Evolutionary conservation across 2,329 filamentous ascomycete genomes (phyloP).

Genomic region (Intubia oerlemansii): DNA sequence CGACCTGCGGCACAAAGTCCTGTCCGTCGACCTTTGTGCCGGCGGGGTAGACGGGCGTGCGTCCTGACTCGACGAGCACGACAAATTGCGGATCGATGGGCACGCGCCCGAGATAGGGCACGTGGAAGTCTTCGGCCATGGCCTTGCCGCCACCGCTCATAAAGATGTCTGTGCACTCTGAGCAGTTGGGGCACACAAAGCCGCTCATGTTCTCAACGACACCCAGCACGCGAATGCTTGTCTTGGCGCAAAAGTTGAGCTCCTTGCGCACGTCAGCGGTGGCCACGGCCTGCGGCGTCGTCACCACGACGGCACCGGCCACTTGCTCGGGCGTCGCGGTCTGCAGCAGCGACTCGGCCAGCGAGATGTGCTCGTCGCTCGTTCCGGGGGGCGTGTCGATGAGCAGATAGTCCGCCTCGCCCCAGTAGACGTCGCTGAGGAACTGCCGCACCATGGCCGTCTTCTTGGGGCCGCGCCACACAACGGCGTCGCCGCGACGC

Average conservation of each 20-base stretch:
- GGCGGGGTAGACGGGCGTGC: conserved; percentile 42
- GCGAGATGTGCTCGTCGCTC: conserved; percentile 88
- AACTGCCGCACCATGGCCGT: conserved; percentile 98
- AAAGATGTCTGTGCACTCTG: conserved; percentile 85
- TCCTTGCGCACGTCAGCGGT: conserved; percentile 90
- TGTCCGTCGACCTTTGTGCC: conserved; percentile 41
- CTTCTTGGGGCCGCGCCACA: conserved; percentile 96
- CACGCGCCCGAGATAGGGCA: conserved; percentile 67
- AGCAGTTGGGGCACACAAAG: conserved; percentile 61
- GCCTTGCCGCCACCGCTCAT: conserved; percentile 72
- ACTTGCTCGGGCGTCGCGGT: conserved; percentile 45
- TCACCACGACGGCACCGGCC: conserved; percentile 79
- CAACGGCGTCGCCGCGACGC: conserved; percentile 70
- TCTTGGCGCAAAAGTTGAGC: conserved; percentile 81
- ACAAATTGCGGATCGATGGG: conserved; percentile 91
- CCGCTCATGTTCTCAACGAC: conserved; percentile 96
- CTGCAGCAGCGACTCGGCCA: conserved; percentile 64
- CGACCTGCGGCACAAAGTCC: conserved; percentile 18
- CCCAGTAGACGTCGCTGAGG: conserved; percentile 77
- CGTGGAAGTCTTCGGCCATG: conserved; percentile 72
- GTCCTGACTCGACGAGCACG: conserved; percentile 57
- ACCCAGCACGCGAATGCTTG: conserved; percentile 56
- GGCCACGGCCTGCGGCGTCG: conserved; percentile 83
- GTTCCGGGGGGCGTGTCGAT: conserved; percentile 95
- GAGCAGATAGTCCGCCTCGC: conserved; percentile 69